Conservation (phyloP, 495 filamentous ascomycete genomes). For the Penicillium macrosclerotiorum region DNA sequence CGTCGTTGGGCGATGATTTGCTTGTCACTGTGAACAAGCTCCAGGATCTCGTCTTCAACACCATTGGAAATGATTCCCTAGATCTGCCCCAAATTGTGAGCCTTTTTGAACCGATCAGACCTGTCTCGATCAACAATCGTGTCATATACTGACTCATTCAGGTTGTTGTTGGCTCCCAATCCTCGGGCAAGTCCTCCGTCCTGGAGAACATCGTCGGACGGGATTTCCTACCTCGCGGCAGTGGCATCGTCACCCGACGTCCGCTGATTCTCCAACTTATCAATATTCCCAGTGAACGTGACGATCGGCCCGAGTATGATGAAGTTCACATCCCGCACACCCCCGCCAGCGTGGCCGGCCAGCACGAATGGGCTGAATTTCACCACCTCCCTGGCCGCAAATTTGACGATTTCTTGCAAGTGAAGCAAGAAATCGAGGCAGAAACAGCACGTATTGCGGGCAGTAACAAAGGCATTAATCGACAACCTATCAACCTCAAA, state of each 20-base stretch:
- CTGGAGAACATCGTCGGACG: constrained; percentile 98
- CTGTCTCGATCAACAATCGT: not conserved
- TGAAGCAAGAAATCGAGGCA: constrained; percentile 96
- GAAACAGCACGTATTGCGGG: constrained; percentile 95
- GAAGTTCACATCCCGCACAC: constrained; percentile 68
- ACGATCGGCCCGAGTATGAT: constrained; percentile 62
- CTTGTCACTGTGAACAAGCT: constrained; percentile 92
- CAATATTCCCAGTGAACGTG: constrained; percentile 83
- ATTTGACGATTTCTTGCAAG: constrained; percentile 87
- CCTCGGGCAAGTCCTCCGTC: constrained; percentile 98
- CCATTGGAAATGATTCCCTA: constrained; percentile 96
- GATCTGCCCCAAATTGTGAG: constrained; percentile 97
- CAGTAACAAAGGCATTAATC: constrained; percentile 97
- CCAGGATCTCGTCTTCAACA: constrained; percentile 98
- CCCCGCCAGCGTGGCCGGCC: constrained; percentile 63
- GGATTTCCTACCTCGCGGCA: constrained; percentile 94
- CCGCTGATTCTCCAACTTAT: constrained; percentile 97
- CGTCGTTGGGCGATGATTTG: constrained; percentile 84
- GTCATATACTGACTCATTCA: constrained; percentile 34
- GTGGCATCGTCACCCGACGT: constrained; percentile 91
- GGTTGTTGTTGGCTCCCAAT: constrained; percentile 99
- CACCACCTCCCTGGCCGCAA: constrained; percentile 86
- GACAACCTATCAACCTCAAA: constrained; percentile 96
- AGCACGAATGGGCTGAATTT: constrained; percentile 95
- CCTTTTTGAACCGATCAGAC: constrained; percentile 11